Base-by-base conservation (phyloP, 441 rosid genomes). In the Corymbia calophylla region DNA sequence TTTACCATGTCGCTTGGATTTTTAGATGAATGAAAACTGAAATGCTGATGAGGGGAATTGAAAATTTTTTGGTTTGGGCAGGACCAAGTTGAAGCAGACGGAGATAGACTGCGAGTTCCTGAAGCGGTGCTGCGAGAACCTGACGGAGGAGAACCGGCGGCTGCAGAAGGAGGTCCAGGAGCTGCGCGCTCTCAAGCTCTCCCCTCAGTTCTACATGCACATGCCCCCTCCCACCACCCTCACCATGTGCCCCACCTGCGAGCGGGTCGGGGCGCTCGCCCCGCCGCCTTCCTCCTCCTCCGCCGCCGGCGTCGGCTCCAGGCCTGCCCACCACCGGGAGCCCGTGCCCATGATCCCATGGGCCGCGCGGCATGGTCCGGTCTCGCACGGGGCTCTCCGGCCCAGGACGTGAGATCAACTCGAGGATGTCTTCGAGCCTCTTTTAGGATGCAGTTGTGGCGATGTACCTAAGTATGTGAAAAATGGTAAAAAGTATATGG, bases 221-320 rank as follows among this genome's bases (percentile, higher is more conserved):
- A 96, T 97, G 99, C 93, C 94, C 93, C 99, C 99, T 90, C 99
- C 99, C 3, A 97, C 99, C 23, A 98, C 99, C 21, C 95, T 98
- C 48, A 97, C 99, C 95, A 96, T 98, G 97, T 98, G 99, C 92
- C 97, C 99, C 31, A 96, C 99, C 11, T 98, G 99, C 89, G 99
- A 97, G 94, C 98, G 98, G 88, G 96, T 97, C 18, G 95, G 93
- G 64, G 95, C 93, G 92, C 98, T 98, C 51, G 94, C 92, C 1
- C 49, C n/a, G 18, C 32, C 66, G 48, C 23, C 53, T 27, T 32
- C 3, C 86, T 94, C 81, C 18, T 84, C 91, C 47, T 60, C 96
- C 10, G 70, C 89, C 9, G 9, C 91, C 90, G 91, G 88, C 12
- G 93, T 91, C 23, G 93, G 85, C 87, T 77, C 87, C 35, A 80